These are phyloP conservation scores for Saksenaea vasiformis DNA, from an alignment of 371 early-diverging fungal genomes.

Conservation along the genomic window DNA sequence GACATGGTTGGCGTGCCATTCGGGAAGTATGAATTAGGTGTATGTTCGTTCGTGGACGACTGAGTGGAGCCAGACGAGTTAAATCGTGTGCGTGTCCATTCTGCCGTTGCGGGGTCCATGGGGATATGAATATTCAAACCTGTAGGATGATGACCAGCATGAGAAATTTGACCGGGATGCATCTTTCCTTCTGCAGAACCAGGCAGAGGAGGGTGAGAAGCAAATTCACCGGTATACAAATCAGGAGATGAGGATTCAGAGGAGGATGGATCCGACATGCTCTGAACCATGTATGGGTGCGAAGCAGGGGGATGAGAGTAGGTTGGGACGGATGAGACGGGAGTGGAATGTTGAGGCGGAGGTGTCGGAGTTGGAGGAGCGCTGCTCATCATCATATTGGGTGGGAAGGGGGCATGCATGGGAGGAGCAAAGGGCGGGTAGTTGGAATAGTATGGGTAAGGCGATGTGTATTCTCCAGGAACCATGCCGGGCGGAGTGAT, in stretches of 20 bases:
- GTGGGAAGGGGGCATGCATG: slow-evolving; percentile 11
- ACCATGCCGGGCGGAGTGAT: slow-evolving; percentile 23
- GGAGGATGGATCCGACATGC: slow-evolving; percentile 25
- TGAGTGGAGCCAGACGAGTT: slow-evolving; percentile 14
- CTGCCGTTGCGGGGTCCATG: slow-evolving; percentile 16
- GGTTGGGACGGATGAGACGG: slow-evolving; percentile 12
- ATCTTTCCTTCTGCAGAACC: slow-evolving; percentile 5
- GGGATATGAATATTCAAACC: slow-evolving; percentile 11
- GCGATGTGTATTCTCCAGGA: slow-evolving; percentile 11
- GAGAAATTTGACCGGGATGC: slow-evolving; percentile 3
- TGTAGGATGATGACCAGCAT: not conserved
- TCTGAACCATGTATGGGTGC: slow-evolving; percentile 21
- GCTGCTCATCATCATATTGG: slow-evolving; percentile 21
- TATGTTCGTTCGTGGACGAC: slow-evolving; percentile 3
- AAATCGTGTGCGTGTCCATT: slow-evolving; percentile 18
- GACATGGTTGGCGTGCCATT: slow-evolving; percentile 18
- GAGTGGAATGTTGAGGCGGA: slow-evolving; percentile 18
- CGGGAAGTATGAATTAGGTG: slow-evolving; percentile 13
- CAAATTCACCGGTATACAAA: slow-evolving; percentile 23
- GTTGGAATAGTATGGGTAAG: slow-evolving; percentile 14
- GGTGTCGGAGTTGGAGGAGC: slow-evolving; percentile 18
- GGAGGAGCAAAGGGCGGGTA: slow-evolving; percentile 11
- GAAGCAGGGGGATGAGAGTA: slow-evolving; percentile 1
- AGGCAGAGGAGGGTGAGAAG: slow-evolving; percentile 9
- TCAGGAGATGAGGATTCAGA: slow-evolving; percentile 27